Base-by-base conservation (phyloP, 2,329 filamentous ascomycete species). In the Beauveria brongniartii region DNA sequence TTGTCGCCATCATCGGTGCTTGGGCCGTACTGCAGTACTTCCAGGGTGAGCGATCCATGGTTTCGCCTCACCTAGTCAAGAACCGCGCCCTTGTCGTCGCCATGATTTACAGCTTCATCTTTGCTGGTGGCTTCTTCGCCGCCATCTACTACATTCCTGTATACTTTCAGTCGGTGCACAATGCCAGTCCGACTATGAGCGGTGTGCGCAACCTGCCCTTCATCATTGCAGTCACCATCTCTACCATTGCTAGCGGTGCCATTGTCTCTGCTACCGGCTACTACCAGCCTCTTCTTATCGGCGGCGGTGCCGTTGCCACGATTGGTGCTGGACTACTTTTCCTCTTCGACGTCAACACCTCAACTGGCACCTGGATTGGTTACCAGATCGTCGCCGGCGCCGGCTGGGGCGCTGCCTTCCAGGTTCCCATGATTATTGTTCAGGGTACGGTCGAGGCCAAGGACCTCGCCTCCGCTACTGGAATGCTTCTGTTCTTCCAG, bases 321-420 rank as follows among this genome's bases (percentile, higher is more conserved):
- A 64, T 80, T 18, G 77, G 75, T 4, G 68, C 74, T 20, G 78
- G 77, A 12, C 68, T 79, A 2, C 63, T 80, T 26, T 79, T 78
- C 62, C 73, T 71, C 6, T 70, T 80, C 4, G 69, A 74, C 8
- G 65, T 74, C 9, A 63, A 72, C 55, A 75, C 77, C 4, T 64
- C 71, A 3, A 72, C 73, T 1, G 76, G 70, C 14, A 71, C 73
- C 46, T 82, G 80, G 80, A 79, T 83, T 47, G 80, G 80, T 6
- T 83, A 80, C 65, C 80, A 83, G 69, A 73, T 82, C 16, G 61
- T 83, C 2, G 73, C 72, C 30, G 81, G 81, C n/a, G 68, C 76
- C 6, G 80, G 78, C 3, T 75, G 73, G 62, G 81, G 80, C 14
- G 63, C 69, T 7, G 74, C 71, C 3, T 74, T 78, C 60, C 78